Percentiles rank a stretch among this genome's conserved stretches.
These are phyloP conservation scores for Boletus patriciae DNA, from an alignment of 768 basidiomycete genomes.

Conservation along the genomic window DNA sequence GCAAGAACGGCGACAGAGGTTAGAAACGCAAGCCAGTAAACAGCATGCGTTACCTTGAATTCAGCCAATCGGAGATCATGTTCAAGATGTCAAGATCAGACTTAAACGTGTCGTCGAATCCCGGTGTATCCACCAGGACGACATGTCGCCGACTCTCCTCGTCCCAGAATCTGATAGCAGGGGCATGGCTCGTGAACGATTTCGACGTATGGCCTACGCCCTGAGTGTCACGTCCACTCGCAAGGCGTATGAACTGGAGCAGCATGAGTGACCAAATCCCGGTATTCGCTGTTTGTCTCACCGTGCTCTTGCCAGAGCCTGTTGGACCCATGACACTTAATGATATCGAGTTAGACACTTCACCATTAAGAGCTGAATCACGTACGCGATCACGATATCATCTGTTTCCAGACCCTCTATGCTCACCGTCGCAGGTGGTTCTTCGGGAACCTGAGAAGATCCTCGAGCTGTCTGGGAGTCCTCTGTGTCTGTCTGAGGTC, in stretches of 20 bases:
- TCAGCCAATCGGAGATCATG: constrained; percentile 18
- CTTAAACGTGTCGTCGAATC: constrained; percentile 22
- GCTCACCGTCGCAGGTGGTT: not conserved
- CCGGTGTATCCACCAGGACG: constrained; percentile 27
- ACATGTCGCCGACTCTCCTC: not conserved
- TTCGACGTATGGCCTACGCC: constrained; percentile 8
- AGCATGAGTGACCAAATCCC: not conserved
- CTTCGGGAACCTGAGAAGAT: not conserved
- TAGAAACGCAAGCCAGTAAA: not conserved
- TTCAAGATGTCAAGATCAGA: constrained; percentile 14
- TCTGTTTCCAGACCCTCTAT: not conserved
- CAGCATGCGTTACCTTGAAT: constrained; percentile 1
- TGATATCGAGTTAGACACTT: not conserved
- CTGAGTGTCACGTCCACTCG: not conserved
- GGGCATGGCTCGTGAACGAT: constrained; percentile 13
- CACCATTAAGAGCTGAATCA: not conserved
- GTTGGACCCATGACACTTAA: constrained; percentile 24
- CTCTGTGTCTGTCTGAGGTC: too few species aligned
- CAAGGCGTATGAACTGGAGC: constrained; percentile 12
- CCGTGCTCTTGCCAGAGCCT: constrained; percentile 15
- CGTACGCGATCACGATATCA: constrained; percentile 17
- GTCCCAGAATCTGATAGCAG: constrained; percentile 4
- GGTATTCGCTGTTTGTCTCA: not conserved
- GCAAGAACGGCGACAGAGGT: too few species aligned
- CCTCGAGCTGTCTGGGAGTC: not conserved